Evolutionary conservation across 2,329 filamentous ascomycete genomes (phyloP).

Genomic region (Claviceps pusilla): DNA sequence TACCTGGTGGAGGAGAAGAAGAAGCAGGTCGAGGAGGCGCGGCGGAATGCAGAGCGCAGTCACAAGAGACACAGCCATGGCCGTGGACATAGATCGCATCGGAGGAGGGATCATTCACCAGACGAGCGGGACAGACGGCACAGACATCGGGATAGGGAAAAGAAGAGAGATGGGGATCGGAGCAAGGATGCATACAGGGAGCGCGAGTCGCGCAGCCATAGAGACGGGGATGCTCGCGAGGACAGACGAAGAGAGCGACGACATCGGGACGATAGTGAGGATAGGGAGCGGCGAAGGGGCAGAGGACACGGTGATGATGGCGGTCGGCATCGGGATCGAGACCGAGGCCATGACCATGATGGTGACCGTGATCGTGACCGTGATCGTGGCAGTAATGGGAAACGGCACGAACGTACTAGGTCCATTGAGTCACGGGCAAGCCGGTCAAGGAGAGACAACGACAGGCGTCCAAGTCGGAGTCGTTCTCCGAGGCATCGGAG

Average conservation of each 20-base stretch:
- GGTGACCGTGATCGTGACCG: too few species aligned
- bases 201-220: conserved; percentile 7
- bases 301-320: conserved; percentile 7
- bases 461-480: conserved; percentile 10
- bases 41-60: conserved; percentile 34
- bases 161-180: conserved; percentile 9
- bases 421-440: conserved; percentile 14
- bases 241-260: conserved; percentile 12
- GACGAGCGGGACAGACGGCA: conserved; percentile 13
- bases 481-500: conserved; percentile 3
- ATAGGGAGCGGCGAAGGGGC: conserved; percentile 5
- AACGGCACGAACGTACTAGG: conserved; percentile 15
- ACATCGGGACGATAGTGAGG: conserved; percentile 11
- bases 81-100: conserved; percentile 11
- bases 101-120: conserved; percentile 21
- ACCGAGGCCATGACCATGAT: conserved; percentile 7
- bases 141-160: conserved; percentile 8
- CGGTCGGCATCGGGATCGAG: conserved; percentile 13
- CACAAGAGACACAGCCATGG: conserved; percentile 32
- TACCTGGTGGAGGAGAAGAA: conserved; percentile 84
- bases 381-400: conserved; percentile 10
- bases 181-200: not conserved
- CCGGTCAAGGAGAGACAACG: conserved; percentile 15
- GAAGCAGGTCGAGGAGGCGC: conserved; percentile 64
- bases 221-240: conserved; percentile 8